Percentiles rank a stretch among this genome's conserved stretches.
Evolutionary conservation across 2,329 filamentous ascomycete species (phyloP).

Genomic region (Colletotrichum nymphaeae): DNA sequence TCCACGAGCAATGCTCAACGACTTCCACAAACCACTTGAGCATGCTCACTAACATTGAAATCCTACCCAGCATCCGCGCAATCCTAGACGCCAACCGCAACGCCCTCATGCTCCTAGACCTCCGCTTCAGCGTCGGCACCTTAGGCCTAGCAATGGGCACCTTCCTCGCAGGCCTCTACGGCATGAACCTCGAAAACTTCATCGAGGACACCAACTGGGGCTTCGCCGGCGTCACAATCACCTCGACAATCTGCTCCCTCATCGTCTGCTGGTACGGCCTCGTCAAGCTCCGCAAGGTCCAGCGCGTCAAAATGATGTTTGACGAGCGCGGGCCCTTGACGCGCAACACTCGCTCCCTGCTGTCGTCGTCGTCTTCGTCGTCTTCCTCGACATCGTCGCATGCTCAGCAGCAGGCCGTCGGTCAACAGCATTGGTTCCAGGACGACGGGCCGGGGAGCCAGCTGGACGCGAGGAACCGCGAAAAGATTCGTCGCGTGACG

Average conservation of each 20-base stretch:
- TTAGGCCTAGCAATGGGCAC: conserved; percentile 95
- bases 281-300: conserved; percentile 83
- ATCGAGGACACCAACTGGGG: conserved; percentile 93
- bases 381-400: neutral
- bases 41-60: conserved; percentile 39
- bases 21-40: neutral
- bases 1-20: conserved; percentile 14
- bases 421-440: conserved; percentile 54
- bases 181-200: conserved; percentile 99
- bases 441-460: conserved; percentile 63
- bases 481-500: conserved; percentile 64
- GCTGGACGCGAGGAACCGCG: conserved; percentile 64
- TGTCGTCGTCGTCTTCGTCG: neutral
- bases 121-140: conserved; percentile 96
- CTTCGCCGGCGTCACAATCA: conserved; percentile 79
- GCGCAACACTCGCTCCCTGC: conserved; percentile 34
- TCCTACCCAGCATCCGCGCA: conserved; percentile 78
- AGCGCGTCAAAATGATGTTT: conserved; percentile 85
- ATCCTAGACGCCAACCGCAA: conserved; percentile 99
- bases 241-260: conserved; percentile 78
- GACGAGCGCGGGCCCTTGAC: conserved; percentile 53
- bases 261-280: conserved; percentile 88
- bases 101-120: conserved; percentile 94
- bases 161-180: conserved; percentile 97
- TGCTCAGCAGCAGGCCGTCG: conserved; percentile 17